Base-by-base conservation (phyloP, 441 rosid genomes). In the Populus hybrid region DNA sequence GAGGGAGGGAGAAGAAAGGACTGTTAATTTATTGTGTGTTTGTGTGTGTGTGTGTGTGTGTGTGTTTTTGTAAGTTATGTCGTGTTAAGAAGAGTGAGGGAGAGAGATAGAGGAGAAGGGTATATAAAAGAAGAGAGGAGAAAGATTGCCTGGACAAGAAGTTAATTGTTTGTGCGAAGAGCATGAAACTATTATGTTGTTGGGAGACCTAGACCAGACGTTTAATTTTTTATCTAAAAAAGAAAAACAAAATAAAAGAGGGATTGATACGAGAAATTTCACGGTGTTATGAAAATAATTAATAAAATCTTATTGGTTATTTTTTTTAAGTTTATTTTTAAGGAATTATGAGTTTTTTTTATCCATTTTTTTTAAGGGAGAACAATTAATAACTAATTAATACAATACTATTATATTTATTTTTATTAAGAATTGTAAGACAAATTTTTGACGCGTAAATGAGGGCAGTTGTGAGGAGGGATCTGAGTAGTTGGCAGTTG, bases 401-500 rank as follows among this genome's bases (percentile, higher is more conserved):
- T 33, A 33, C 7, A 33, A 33, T 33, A 33, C 7, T 33, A 6
- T 33, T 33, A 33, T 33, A 6, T 33, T 33, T 33, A 33, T 33
- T 6, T 33, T 33, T 33, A 33, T 33, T 33, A 33, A n/a, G 0
- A 21, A 7, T 10, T 36, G 9, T 6, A 7, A 20, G 6, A 6
- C 3, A 63, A 50, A 3, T 4, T 71, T 73, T 72, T 65, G 76
- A 38, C 77, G 64, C 82, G 29, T 74, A 74, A 82, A 84, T 69
- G 69, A 73, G 81, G 86, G 85, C 88, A 77, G 87, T 69, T 80
- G 87, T 31, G 82, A 74, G 68, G 83, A 67, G 70, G 81, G 82
- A 68, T 74, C 74, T n/a, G 36, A 33, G 36, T 90, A 53, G 92
- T 86, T 90, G 92, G 85, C 82, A 72, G 89, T 82, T 80, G 79